Evolutionary conservation across 257 asterid species (phyloP), one percentile per base, ranked within the genome.

Genomic region (Eustoma russellianum): DNA sequence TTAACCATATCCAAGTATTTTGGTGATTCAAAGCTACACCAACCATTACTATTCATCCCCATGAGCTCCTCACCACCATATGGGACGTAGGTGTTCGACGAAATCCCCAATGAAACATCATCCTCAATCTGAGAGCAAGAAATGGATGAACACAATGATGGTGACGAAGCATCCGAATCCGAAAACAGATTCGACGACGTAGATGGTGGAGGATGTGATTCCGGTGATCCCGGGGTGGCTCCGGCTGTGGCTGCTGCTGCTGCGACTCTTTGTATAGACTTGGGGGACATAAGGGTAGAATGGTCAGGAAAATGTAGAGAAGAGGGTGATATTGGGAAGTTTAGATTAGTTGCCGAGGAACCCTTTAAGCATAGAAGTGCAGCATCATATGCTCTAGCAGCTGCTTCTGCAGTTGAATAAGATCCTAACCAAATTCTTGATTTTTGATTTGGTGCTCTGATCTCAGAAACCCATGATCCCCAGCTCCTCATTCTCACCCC

Each of bases 401-500:
- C 98, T 10, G 95, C 94, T 65, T 91, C 98, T 0, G 98, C 76
- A 0, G 97, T 84, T 0, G 98, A 91, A 41, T 91, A 87, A 2
- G 98, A 91, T 5, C 98, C 98, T 17, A 91, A 52, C 98, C 98
- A 91, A 10, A 91, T 91, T 66, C 96, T 70, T 35, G 96, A 78
- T 46, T 91, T 91, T 16, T 84, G 98, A 60, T 91, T 87, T 0
- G 96, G 98, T 9, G 98, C 98, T 60, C 98, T 71, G 17, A 91
- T 82, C 62, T 91, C 98, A 0, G 96, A 83, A 14, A 88, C 97
- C 79, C 79, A 88, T 55, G 94, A 82, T 33, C 97, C 97, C 97
- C 97, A 88, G 57, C 84, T 87, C 38, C 98, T 79, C 98, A 91
- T 91, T 66, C 96, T 80, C 6, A 91, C 98, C 12, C 98, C 98